phyloP scores from a whole-genome alignment of 2,329 filamentous ascomycete genomes.

The Phialophora expanda region DNA sequence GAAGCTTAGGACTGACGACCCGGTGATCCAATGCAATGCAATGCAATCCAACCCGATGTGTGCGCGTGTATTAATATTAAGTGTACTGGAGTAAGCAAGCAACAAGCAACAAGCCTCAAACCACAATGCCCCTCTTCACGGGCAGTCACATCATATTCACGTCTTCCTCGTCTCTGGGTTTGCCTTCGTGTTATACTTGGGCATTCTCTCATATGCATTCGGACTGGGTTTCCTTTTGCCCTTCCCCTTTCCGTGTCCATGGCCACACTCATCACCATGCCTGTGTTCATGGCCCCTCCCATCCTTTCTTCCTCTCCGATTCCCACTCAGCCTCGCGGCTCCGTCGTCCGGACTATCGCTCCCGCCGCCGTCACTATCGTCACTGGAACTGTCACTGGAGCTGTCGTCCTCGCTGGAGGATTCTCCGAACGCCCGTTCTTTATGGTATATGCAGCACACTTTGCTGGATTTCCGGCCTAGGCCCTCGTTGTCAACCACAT shows the following conservation, averaged over 20 bases:
- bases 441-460: conserved; percentile 99
- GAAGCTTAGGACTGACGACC: not conserved
- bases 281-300: conserved; percentile 29
- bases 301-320: conserved; percentile 29
- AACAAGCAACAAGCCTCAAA: not conserved
- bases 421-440: conserved; percentile 78
- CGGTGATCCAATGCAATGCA: not conserved
- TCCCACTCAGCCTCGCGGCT: conserved; percentile 39
- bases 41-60: not conserved
- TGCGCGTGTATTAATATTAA: not conserved
- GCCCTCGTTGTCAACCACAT: conserved; percentile 93
- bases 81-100: not conserved
- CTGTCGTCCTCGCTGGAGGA: conserved; percentile 67
- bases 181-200: conserved; percentile 41
- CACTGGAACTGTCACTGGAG: conserved; percentile 51
- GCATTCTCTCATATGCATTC: conserved; percentile 56
- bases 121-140: not conserved
- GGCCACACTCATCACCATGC: conserved; percentile 32
- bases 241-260: conserved; percentile 41
- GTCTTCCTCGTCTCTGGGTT: conserved; percentile 18
- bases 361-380: conserved; percentile 50
- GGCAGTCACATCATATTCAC: conserved; percentile 5
- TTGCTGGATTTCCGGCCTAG: conserved; percentile 94
- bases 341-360: conserved; percentile 39
- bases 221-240: conserved; percentile 47